These are phyloP conservation scores for Thalassiosira sp. DNA, from an alignment of 352 stramenopile genomes.

Conservation along the genomic window DNA sequence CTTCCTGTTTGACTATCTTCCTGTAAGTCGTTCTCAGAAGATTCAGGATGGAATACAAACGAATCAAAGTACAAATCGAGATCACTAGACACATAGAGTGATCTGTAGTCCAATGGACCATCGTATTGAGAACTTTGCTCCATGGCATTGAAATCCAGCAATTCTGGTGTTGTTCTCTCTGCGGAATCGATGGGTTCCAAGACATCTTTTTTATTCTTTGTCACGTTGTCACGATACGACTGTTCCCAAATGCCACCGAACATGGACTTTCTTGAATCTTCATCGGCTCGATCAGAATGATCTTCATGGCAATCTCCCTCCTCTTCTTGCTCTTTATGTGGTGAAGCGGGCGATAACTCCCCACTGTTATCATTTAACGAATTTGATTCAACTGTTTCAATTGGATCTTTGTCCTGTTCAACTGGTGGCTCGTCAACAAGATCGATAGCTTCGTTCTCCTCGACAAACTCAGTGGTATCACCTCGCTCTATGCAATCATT, in stretches of 20 bases:
- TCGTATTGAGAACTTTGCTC: slow-evolving; percentile 68
- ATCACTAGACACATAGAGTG: slow-evolving; percentile 62
- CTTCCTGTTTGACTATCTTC: slow-evolving; percentile 3
- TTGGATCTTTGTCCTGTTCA: neutral
- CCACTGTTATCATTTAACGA: neutral
- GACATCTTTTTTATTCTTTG: slow-evolving; percentile 2
- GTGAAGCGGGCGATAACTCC: neutral
- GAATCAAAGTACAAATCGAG: slow-evolving; percentile 74
- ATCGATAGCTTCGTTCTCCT: neutral
- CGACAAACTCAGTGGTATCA: neutral
- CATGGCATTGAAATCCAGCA: slow-evolving; percentile 46
- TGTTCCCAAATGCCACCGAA: slow-evolving; percentile 46
- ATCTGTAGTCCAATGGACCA: slow-evolving; percentile 51
- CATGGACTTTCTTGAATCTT: slow-evolving; percentile 26
- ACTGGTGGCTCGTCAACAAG: neutral
- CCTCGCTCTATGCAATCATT: slow-evolving; percentile 3
- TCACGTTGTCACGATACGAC: slow-evolving; percentile 37
- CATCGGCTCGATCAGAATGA: neutral
- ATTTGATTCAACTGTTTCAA: slow-evolving; percentile 7
- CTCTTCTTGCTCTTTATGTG: neutral
- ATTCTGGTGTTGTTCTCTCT: neutral
- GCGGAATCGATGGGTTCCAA: neutral
- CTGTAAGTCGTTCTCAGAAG: slow-evolving; percentile 14
- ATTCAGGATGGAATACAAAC: slow-evolving; percentile 64
- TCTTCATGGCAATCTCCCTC: neutral